Percentiles rank a stretch among this genome's conserved stretches.
phyloP scores from a whole-genome alignment of 768 basidiomycete genomes.

The Strobilomyces confusus region DNA sequence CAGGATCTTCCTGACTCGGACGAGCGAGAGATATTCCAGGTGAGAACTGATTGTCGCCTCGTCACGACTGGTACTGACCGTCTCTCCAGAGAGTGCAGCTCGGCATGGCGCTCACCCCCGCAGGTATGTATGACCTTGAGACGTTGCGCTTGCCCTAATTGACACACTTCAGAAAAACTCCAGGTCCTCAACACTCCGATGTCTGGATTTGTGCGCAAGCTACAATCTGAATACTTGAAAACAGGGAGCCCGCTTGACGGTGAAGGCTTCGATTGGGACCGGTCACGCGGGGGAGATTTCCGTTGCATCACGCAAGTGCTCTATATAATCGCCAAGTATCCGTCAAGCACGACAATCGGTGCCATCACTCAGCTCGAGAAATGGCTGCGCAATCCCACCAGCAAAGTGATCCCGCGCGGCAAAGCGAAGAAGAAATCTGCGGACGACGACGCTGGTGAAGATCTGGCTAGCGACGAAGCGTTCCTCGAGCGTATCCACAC shows the following conservation, averaged over 20 bases:
- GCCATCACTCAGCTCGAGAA: slow-evolving; percentile 42
- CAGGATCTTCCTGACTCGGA: slow-evolving; percentile 50
- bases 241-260: slow-evolving; percentile 34
- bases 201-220: slow-evolving; percentile 53
- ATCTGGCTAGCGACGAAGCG: slow-evolving; percentile 28
- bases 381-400: slow-evolving; percentile 39
- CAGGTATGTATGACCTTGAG: slow-evolving; percentile 37
- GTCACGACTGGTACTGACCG: background rate
- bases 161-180: slow-evolving; percentile 49
- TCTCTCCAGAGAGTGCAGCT: slow-evolving; percentile 62
- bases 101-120: slow-evolving; percentile 72
- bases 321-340: slow-evolving; percentile 45
- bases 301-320: slow-evolving; percentile 55
- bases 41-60: slow-evolving; percentile 22
- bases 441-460: slow-evolving; percentile 8
- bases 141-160: background rate
- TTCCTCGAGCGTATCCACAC: slow-evolving; percentile 35
- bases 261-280: slow-evolving; percentile 47
- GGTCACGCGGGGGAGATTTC: slow-evolving; percentile 50
- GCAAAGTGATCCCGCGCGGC: background rate
- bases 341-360: slow-evolving; percentile 26
- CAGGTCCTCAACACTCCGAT: slow-evolving; percentile 61
- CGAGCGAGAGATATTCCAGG: slow-evolving; percentile 73
- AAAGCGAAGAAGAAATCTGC: slow-evolving; percentile 22
- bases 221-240: slow-evolving; percentile 46